These are phyloP conservation scores for Wickerhamiella sergipiensis DNA, from an alignment of 805 yeast species.

Conservation along the genomic window DNA sequence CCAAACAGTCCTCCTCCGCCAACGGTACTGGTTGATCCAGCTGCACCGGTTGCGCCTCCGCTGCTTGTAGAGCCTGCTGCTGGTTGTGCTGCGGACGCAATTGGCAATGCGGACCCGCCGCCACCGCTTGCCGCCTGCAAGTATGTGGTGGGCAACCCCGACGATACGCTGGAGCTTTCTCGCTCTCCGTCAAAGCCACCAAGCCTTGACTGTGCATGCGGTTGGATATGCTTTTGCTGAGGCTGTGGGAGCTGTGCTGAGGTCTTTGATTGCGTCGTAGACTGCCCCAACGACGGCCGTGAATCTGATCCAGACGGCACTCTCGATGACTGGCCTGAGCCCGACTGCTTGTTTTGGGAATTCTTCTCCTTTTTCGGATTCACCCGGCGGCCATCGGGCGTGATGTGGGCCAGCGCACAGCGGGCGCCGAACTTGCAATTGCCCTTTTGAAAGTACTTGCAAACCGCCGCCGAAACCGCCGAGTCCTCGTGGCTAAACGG, in stretches of 20 bases:
- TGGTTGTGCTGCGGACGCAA: neutral
- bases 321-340: neutral
- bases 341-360: constrained; percentile 2
- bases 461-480: constrained; percentile 37
- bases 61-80: neutral
- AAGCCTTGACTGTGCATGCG: neutral
- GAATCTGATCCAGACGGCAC: neutral
- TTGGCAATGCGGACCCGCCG: neutral
- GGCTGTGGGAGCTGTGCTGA: neutral
- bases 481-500: constrained; percentile 70
- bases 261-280: neutral
- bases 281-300: neutral
- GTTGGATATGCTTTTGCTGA: neutral
- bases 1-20: neutral
- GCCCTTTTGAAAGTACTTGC: constrained; percentile 93
- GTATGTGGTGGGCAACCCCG: neutral
- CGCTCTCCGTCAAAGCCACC: neutral
- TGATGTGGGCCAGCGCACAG: constrained; percentile 85
- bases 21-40: no score
- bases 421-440: constrained; percentile 89
- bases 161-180: neutral
- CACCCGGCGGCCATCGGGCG: constrained; percentile 79
- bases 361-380: constrained; percentile 25
- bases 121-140: neutral
- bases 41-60: no score